These are phyloP conservation scores for Aspergillus arachidicola DNA, from an alignment of 2,329 filamentous ascomycete species.

Conservation along the genomic window DNA sequence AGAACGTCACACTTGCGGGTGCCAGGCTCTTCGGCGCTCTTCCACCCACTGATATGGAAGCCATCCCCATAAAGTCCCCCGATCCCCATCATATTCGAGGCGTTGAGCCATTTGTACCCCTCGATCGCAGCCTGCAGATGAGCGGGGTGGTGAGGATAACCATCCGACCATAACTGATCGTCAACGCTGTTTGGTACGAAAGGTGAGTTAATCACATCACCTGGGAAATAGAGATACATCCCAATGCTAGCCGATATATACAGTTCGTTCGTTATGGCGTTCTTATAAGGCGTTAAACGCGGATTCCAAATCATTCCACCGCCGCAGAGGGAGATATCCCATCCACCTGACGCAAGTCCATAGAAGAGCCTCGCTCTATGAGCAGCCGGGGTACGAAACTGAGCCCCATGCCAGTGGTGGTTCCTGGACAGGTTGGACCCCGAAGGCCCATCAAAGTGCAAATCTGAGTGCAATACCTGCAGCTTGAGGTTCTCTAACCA, in stretches of 20 bases:
- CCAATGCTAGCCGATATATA: slow-evolving; percentile 80
- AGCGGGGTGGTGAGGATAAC: slow-evolving; percentile 57
- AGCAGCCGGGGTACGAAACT: slow-evolving; percentile 76
- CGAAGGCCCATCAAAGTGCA: slow-evolving; percentile 56
- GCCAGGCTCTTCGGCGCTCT: slow-evolving; percentile 58
- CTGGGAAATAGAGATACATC: slow-evolving; percentile 90
- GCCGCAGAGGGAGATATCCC: slow-evolving; percentile 77
- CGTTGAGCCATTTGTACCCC: slow-evolving; percentile 78
- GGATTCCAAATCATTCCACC: slow-evolving; percentile 95
- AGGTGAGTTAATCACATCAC: slow-evolving; percentile 73
- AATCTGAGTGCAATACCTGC: slow-evolving; percentile 66
- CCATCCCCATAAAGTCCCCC: slow-evolving; percentile 81
- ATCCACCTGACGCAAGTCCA: slow-evolving; percentile 75
- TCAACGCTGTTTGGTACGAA: slow-evolving; percentile 50
- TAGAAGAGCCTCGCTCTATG: slow-evolving; percentile 85
- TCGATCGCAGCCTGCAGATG: slow-evolving; percentile 74
- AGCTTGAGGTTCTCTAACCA: slow-evolving; percentile 86
- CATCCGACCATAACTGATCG: slow-evolving; percentile 28
- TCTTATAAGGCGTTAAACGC: slow-evolving; percentile 80
- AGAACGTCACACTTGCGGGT: slow-evolving; percentile 76
- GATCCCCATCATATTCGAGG: slow-evolving; percentile 77
- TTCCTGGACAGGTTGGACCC: slow-evolving; percentile 24
- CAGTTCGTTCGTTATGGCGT: slow-evolving; percentile 92
- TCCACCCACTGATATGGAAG: slow-evolving; percentile 76
- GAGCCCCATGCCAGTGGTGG: slow-evolving; percentile 70